Evolutionary conservation across 495 filamentous ascomycete genomes (phyloP).

Genomic region (Aspergillus funiculosus): DNA sequence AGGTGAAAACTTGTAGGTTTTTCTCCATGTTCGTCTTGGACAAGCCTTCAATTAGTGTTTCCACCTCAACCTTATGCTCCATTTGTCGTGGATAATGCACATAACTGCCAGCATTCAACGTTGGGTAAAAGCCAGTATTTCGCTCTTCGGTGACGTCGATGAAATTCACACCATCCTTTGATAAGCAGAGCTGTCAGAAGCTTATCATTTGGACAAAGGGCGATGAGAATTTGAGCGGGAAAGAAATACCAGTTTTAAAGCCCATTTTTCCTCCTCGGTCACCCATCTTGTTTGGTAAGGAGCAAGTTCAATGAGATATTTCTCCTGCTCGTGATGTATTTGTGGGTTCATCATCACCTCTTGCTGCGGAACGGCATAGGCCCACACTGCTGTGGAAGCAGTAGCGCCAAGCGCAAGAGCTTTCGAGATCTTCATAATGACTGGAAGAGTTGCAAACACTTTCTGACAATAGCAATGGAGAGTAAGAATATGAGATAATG

Average conservation of each 20-base stretch:
- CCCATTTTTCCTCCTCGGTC: constrained; percentile 93
- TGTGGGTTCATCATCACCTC: constrained; percentile 30
- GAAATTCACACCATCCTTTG: constrained; percentile 79
- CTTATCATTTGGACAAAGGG: neutral
- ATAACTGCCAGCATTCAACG: constrained; percentile 26
- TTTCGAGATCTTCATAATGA: constrained; percentile 13
- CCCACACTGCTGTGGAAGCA: constrained; percentile 27
- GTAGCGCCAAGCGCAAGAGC: constrained; percentile 16
- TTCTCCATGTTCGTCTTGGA: constrained; percentile 70
- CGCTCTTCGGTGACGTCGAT: constrained; percentile 82
- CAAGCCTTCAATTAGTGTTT: constrained; percentile 59
- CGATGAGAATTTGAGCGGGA: neutral
- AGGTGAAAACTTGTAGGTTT: constrained; percentile 71
- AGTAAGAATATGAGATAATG: neutral
- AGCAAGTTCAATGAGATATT: constrained; percentile 77
- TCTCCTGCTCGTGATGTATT: constrained; percentile 38
- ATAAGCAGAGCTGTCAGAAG: constrained; percentile 11
- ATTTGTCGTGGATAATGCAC: constrained; percentile 62
- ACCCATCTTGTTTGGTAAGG: constrained; percentile 83
- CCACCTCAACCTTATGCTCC: constrained; percentile 58
- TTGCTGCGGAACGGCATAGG: constrained; percentile 35
- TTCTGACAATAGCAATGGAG: neutral
- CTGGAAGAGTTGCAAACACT: neutral
- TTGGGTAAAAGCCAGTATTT: constrained; percentile 31
- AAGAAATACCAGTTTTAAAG: constrained; percentile 66